phyloP scores from a whole-genome alignment of 1,284 basidiomycete species.

The Golubevia pallescens region DNA sequence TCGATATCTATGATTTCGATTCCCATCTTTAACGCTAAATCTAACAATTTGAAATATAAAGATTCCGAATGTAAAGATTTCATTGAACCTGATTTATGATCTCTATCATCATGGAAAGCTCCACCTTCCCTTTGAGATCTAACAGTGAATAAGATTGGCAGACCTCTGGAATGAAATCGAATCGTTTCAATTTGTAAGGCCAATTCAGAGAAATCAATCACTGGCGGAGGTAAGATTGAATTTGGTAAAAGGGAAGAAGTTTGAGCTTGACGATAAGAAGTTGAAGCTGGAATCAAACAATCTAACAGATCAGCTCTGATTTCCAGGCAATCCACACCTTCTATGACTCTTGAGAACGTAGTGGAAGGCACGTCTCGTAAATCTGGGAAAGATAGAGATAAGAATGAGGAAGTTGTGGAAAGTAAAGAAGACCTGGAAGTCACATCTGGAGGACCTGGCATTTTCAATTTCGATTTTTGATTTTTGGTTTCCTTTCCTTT shows the following conservation, averaged over 20 bases:
- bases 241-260: too few species aligned
- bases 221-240: neutral
- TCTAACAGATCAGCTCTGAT: conserved; percentile 18
- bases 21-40: conserved; percentile 11
- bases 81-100: conserved; percentile 6
- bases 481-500: neutral
- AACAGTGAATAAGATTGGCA: conserved; percentile 16
- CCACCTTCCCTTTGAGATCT: conserved; percentile 18
- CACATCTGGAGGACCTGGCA: conserved; percentile 12
- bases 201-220: conserved; percentile 13
- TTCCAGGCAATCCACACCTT: conserved; percentile 22
- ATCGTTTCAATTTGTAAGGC: conserved; percentile 12
- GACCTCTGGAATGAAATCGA: neutral
- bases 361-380: conserved; percentile 6
- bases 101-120: conserved; percentile 15
- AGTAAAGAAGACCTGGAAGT: conserved; percentile 9
- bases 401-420: conserved; percentile 9
- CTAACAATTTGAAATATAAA: conserved; percentile 13
- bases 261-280: neutral
- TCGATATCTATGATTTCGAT: conserved; percentile 19
- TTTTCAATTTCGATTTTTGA: neutral
- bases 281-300: conserved; percentile 8
- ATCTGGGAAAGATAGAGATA: conserved; percentile 19
- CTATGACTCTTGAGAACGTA: conserved; percentile 6
- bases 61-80: conserved; percentile 12